These are phyloP conservation scores for Aspergillus nanangensis DNA, from an alignment of 495 filamentous ascomycete species.

Conservation along the genomic window DNA sequence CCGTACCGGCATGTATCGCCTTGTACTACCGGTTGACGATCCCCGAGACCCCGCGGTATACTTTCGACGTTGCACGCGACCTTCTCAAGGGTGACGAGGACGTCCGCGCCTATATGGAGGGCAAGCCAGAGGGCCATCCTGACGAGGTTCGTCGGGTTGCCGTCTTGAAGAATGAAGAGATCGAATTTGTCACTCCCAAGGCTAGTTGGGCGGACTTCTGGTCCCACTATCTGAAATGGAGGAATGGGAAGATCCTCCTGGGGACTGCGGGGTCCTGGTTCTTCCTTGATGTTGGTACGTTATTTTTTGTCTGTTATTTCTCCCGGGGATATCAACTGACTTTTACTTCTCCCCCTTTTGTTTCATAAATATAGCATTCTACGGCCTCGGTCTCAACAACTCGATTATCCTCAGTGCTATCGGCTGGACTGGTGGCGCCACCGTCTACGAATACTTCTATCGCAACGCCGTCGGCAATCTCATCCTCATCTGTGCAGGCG, in stretches of 20 bases:
- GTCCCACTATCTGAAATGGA: constrained; percentile 59
- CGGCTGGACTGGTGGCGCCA: constrained; percentile 55
- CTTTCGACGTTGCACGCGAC: constrained; percentile 75
- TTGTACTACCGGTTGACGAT: constrained; percentile 88
- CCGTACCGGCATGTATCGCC: constrained; percentile 71
- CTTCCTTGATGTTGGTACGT: constrained; percentile 58
- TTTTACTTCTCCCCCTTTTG: no score
- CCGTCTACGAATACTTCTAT: constrained; percentile 60
- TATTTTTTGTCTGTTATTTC: neutral
- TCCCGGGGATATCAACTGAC: neutral
- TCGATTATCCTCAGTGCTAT: constrained; percentile 63
- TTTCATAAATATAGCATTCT: no score
- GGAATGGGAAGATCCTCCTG: constrained; percentile 64
- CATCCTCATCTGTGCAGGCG: constrained; percentile 69
- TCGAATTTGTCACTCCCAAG: constrained; percentile 50
- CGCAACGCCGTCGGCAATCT: constrained; percentile 70
- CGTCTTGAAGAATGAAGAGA: constrained; percentile 36
- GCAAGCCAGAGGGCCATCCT: constrained; percentile 52
- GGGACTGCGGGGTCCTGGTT: constrained; percentile 81
- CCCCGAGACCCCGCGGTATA: constrained; percentile 78
- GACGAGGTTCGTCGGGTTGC: constrained; percentile 57
- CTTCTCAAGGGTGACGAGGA: constrained; percentile 64
- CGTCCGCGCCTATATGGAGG: constrained; percentile 58
- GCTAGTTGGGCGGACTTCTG: constrained; percentile 65
- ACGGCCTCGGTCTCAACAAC: constrained; percentile 76